These are phyloP conservation scores for Neurospora hispaniola DNA, from an alignment of 495 filamentous ascomycete genomes.

Conservation along the genomic window DNA sequence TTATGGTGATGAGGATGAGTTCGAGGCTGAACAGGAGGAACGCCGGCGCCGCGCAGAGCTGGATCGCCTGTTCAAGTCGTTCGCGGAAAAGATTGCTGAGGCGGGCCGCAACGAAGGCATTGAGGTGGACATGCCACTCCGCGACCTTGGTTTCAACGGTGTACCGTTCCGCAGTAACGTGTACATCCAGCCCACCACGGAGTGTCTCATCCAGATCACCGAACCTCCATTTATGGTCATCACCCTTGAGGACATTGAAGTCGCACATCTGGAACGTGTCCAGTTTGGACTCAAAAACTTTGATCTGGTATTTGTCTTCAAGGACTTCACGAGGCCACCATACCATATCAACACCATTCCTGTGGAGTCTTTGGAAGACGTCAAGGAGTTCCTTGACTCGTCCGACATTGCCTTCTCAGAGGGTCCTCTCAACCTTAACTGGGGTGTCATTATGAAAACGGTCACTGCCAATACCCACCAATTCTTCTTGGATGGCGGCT, in stretches of 20 bases:
- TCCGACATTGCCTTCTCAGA: constrained; percentile 91
- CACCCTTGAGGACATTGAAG: constrained; percentile 89
- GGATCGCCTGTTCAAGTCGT: constrained; percentile 89
- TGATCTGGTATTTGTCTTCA: constrained; percentile 95
- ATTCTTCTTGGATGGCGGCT: constrained; percentile 93
- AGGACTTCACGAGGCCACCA: constrained; percentile 80
- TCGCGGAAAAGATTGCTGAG: constrained; percentile 94
- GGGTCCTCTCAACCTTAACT: constrained; percentile 95
- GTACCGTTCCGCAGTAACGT: constrained; percentile 94
- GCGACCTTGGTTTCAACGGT: constrained; percentile 92
- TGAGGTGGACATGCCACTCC: constrained; percentile 90
- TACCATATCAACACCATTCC: constrained; percentile 97
- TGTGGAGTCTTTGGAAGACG: constrained; percentile 83
- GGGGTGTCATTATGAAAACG: constrained; percentile 99
- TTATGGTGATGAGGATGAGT: constrained; percentile 98
- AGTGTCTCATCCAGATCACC: constrained; percentile 95
- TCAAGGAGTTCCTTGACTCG: constrained; percentile 96
- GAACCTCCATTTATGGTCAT: constrained; percentile 95
- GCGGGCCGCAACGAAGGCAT: constrained; percentile 75
- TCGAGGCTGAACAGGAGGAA: constrained; percentile 97
- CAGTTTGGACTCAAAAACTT: constrained; percentile 99
- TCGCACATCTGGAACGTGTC: constrained; percentile 92
- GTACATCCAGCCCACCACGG: constrained; percentile 87
- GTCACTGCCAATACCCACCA: constrained; percentile 84
- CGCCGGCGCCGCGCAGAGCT: constrained; percentile 79